Evolutionary conservation across 345 rosid species (phyloP).

Genomic region (Erucastrum elatum): DNA sequence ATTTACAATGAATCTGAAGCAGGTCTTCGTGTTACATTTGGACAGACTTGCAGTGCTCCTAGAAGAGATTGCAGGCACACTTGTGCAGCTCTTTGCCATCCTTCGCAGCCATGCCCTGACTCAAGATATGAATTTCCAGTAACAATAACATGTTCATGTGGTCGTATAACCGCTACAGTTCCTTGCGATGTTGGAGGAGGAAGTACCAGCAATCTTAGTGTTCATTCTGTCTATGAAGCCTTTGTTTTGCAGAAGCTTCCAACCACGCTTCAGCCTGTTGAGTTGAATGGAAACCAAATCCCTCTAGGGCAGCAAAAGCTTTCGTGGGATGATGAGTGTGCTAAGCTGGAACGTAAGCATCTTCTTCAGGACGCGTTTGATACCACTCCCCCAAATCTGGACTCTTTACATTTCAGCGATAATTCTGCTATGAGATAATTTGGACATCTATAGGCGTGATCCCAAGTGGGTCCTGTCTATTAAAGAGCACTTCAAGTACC

Average conservation of each 20-base stretch:
- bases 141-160: conserved; percentile 78
- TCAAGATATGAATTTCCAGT: conserved; percentile 74
- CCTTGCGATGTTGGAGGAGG: conserved; percentile 98
- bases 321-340: conserved; percentile 83
- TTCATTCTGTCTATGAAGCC: conserved; percentile 62
- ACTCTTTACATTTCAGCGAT: conserved; percentile 90
- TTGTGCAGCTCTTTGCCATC: conserved; percentile 78
- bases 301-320: conserved; percentile 93
- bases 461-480: conserved; percentile 86
- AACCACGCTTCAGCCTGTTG: conserved; percentile 67
- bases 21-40: conserved; percentile 65
- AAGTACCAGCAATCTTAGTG: conserved; percentile 38
- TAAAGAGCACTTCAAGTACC: conserved; percentile 88
- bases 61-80: conserved; percentile 91
- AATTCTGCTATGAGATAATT: conserved; percentile 59
- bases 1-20: conserved; percentile 40
- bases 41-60: conserved; percentile 93
- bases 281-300: conserved; percentile 51
- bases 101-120: conserved; percentile 81
- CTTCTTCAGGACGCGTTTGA: conserved; percentile 95
- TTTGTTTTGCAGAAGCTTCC: conserved; percentile 69
- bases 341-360: conserved; percentile 83
- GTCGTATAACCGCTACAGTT: conserved; percentile 66
- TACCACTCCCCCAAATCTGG: conserved; percentile 67
- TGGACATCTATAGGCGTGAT: conserved; percentile 85